Evolutionary conservation across 371 early-diverging fungal genomes (phyloP), one percentile per base, ranked within the genome.

Genomic region (Mucor mucedo): DNA sequence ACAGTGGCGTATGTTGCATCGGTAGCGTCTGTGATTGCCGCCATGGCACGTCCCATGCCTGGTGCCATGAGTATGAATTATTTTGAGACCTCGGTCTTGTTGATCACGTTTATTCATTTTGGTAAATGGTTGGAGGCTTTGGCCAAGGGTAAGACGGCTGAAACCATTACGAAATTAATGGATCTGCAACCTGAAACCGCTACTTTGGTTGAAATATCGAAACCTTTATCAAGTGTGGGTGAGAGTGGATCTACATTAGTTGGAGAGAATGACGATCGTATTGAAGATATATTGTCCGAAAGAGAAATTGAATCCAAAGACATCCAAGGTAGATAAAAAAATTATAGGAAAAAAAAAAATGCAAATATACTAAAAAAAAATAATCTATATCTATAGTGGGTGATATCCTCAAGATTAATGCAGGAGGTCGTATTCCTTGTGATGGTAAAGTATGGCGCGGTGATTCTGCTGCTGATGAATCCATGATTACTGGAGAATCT

Each of bases 401-500:
- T 14, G 89, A 89, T 71, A 78, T 86, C 30, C 71, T 89, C 44
- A 71, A 82, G 38, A 85, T 89, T 35, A 77, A 84, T 59, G 85
- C 90, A n/a, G 91, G 90, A 30, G 86, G 77, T 6, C 78, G 84
- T 21, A 85, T 88, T 30, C 89, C 91, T 8, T 84, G 87, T 58
- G 92, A 94, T 79, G 91, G 86, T 39, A 79, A 79, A 57, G 52
- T 88, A 9, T 85, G 87, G 83, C 76, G 80, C 56, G 89, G 89
- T 0, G 68, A 73, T 21, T 78, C 82, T 4, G 79, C 79, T 39
- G 78, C 89, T 6, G 93, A 95, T 62, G 93, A 92, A 71, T 85
- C 89, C 55, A 90, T 93, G 84, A 84, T 95, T 40, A 95, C 95
- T 0, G 95, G 95, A 41, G 95, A 94, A 71, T 81, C 90, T 14